phyloP scores from a whole-genome alignment of 1,284 basidiomycete genomes.

The Pseudozyma hubeiensis region DNA sequence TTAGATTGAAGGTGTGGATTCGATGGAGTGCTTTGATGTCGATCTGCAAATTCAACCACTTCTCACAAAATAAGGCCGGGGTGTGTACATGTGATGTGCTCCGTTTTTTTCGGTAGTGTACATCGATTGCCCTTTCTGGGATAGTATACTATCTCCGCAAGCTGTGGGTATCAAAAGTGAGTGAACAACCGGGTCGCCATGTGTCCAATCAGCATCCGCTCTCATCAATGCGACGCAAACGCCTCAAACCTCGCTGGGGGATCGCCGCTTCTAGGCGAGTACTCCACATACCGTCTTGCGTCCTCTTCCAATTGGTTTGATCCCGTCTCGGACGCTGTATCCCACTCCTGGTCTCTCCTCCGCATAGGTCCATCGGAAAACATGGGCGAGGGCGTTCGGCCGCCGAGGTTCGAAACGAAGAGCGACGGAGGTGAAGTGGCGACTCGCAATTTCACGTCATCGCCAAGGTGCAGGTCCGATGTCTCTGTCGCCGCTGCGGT shows the following conservation, averaged over 20 bases:
- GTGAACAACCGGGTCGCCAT: no score
- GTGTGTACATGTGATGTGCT: no score
- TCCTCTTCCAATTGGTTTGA: not conserved
- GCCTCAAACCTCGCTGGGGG: constrained; percentile 21
- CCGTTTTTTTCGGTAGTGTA: no score
- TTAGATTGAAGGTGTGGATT: not conserved
- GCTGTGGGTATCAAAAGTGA: no score
- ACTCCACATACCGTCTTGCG: not conserved
- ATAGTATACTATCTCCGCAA: no score
- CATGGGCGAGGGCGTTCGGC: constrained; percentile 17
- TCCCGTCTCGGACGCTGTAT: not conserved
- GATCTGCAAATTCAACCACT: no score
- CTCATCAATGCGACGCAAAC: not conserved
- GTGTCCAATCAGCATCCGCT: no score
- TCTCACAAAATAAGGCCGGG: no score
- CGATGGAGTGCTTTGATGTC: no score
- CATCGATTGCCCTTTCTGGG: no score
- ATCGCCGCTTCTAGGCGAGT: not conserved
- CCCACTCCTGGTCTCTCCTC: constrained; percentile 8
- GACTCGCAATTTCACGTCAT: not conserved
- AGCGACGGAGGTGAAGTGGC: constrained; percentile 18
- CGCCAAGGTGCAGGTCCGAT: not conserved
- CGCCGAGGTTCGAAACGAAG: constrained; percentile 32
- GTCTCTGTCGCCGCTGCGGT: constrained; percentile 1
- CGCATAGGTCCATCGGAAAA: constrained; percentile 4